These are phyloP conservation scores for Aaosphaeria arxii DNA, from an alignment of 2,329 filamentous ascomycete species.

Conservation along the genomic window DNA sequence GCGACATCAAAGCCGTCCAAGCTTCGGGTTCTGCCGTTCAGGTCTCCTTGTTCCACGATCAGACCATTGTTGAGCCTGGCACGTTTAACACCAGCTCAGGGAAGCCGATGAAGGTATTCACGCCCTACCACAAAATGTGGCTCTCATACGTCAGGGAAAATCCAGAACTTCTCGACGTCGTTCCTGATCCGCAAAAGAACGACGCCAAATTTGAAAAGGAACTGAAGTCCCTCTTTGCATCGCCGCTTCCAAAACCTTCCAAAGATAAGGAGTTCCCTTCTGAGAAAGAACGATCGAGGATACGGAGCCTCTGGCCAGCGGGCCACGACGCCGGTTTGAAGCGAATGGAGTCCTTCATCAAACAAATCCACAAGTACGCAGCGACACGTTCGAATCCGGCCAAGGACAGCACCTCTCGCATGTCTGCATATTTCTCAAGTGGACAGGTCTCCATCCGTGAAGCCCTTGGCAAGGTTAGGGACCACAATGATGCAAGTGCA, in stretches of 20 bases:
- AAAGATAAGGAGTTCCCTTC: constrained; percentile 41
- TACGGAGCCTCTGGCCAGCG: constrained; percentile 46
- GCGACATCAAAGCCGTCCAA: constrained; percentile 45
- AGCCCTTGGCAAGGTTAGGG: constrained; percentile 39
- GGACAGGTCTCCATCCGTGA: constrained; percentile 47
- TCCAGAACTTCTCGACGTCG: constrained; percentile 43
- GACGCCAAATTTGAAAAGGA: constrained; percentile 24
- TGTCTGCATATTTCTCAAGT: constrained; percentile 46
- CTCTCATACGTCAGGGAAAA: constrained; percentile 42
- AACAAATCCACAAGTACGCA: constrained; percentile 41
- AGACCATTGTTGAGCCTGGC: constrained; percentile 48
- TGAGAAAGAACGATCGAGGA: constrained; percentile 37
- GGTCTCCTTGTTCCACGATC: constrained; percentile 48
- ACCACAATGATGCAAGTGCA: constrained; percentile 39
- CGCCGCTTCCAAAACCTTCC: constrained; percentile 31
- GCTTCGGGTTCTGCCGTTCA: constrained; percentile 30
- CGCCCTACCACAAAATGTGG: constrained; percentile 50
- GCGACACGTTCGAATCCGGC: constrained; percentile 43
- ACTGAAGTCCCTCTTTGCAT: constrained; percentile 30
- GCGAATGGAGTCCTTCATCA: constrained; percentile 42
- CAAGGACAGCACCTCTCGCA: constrained; percentile 39
- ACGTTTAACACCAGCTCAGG: constrained; percentile 41
- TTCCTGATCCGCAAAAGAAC: constrained; percentile 42
- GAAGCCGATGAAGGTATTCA: constrained; percentile 52
- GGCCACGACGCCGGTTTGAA: constrained; percentile 42